phyloP scores from a whole-genome alignment of 2,329 filamentous ascomycete genomes.

The Penicillium sp. region DNA sequence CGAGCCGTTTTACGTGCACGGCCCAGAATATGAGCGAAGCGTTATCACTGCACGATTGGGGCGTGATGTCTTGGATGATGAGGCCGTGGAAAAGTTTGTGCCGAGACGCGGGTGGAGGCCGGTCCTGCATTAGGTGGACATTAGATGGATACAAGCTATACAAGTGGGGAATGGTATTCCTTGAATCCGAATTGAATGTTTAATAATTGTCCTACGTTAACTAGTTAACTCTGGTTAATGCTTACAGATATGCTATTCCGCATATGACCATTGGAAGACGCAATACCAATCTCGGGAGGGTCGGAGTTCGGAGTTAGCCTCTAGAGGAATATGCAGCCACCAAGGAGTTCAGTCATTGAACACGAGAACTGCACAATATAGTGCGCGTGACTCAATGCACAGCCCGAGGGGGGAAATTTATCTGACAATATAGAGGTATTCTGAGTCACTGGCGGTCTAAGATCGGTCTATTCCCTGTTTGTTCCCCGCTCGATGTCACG shows the following conservation, averaged over 20 bases:
- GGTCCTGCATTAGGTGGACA: slow-evolving; percentile 21
- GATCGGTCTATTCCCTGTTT: not conserved
- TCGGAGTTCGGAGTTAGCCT: not conserved
- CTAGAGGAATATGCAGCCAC: not conserved
- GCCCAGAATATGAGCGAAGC: slow-evolving; percentile 63
- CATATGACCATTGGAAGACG: not conserved
- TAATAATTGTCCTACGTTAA: too few species aligned
- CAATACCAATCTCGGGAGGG: not conserved
- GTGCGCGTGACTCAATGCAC: not conserved
- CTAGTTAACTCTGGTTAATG: not conserved
- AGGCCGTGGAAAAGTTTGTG: slow-evolving; percentile 58
- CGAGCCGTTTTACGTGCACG: slow-evolving; percentile 61
- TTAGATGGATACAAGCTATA: not conserved
- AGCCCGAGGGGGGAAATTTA: not conserved
- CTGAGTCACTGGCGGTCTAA: slow-evolving; percentile 9
- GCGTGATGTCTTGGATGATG: slow-evolving; percentile 61
- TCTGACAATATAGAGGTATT: not conserved
- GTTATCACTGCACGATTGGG: slow-evolving; percentile 64
- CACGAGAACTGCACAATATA: not conserved
- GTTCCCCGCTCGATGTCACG: slow-evolving; percentile 5
- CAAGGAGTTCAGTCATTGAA: not conserved
- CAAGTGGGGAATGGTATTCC: not conserved
- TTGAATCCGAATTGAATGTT: too few species aligned
- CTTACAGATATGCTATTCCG: not conserved
- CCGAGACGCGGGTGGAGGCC: slow-evolving; percentile 61